Evolutionary conservation across 305 asterid genomes (phyloP).

Genomic region (Fraxinus floribunda): DNA sequence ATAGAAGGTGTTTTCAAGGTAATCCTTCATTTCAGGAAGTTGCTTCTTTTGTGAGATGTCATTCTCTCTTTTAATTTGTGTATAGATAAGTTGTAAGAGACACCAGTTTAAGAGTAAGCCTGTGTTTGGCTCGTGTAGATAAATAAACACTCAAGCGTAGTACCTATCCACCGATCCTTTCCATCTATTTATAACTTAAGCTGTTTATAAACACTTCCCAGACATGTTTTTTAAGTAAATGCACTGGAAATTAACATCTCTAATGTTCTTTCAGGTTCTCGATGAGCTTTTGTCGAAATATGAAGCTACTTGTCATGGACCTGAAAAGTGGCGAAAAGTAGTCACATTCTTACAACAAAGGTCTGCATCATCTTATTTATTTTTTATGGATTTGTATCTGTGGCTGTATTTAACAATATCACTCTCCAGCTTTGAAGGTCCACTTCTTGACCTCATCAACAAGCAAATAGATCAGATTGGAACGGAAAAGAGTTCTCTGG

Average conservation of each 20-base stretch:
- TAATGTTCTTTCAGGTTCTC: slow-evolving; percentile 55
- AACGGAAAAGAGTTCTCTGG: slow-evolving; percentile 73
- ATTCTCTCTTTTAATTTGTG: not conserved
- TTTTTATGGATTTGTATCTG: slow-evolving; percentile 11
- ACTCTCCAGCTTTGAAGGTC: slow-evolving; percentile 85
- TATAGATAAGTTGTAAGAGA: not conserved
- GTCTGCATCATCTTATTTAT: slow-evolving; percentile 41
- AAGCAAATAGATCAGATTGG: slow-evolving; percentile 78
- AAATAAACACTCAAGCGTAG: not conserved
- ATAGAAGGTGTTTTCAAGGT: slow-evolving; percentile 74
- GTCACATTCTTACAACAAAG: slow-evolving; percentile 72
- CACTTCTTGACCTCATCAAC: slow-evolving; percentile 72
- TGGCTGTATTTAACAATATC: slow-evolving; percentile 23
- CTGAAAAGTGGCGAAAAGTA: slow-evolving; percentile 87
- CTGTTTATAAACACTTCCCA: not conserved
- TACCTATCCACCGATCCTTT: not conserved
- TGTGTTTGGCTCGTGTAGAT: not conserved
- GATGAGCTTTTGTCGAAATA: slow-evolving; percentile 73
- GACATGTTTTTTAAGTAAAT: not conserved
- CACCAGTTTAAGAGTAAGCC: not conserved
- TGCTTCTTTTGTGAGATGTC: not conserved
- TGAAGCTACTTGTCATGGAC: slow-evolving; percentile 84
- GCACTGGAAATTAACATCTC: not conserved
- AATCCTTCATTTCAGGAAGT: slow-evolving; percentile 20
- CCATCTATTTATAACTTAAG: not conserved